phyloP scores from a whole-genome alignment of 2,329 filamentous ascomycete species.

The Apiospora malaysiana region DNA sequence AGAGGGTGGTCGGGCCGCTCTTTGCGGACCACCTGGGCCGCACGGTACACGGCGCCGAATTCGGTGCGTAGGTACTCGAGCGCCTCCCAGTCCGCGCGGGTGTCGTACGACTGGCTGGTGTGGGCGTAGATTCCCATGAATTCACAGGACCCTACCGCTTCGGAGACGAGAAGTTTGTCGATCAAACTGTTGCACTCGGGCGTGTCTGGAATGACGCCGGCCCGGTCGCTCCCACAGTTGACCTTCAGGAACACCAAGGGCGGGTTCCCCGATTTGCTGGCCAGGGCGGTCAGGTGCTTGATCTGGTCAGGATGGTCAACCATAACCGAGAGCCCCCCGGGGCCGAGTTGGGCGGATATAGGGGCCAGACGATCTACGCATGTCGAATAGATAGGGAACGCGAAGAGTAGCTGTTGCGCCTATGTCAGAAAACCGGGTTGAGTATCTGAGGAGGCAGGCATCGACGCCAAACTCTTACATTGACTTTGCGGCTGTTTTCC shows the following conservation, averaged over 20 bases:
- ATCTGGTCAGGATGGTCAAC: constrained; percentile 73
- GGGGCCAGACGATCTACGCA: constrained; percentile 63
- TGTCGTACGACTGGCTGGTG: constrained; percentile 73
- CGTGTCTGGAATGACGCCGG: constrained; percentile 65
- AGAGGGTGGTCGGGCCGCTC: constrained; percentile 41
- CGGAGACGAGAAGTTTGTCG: constrained; percentile 47
- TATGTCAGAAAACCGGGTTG: not conserved
- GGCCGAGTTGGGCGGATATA: constrained; percentile 61
- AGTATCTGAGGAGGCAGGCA: too few relatives aligned
- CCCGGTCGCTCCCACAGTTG: constrained; percentile 74
- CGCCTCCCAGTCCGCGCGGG: constrained; percentile 59
- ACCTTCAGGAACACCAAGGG: constrained; percentile 74
- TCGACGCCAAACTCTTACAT: constrained; percentile 47
- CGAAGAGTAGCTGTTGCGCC: constrained; percentile 66
- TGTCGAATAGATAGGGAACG: constrained; percentile 70
- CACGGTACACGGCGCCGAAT: constrained; percentile 58
- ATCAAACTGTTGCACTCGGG: constrained; percentile 53
- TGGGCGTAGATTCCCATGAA: constrained; percentile 76
- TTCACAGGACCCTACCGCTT: constrained; percentile 43
- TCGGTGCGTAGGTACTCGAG: constrained; percentile 65
- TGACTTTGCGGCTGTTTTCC: constrained; percentile 58
- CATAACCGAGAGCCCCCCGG: constrained; percentile 65
- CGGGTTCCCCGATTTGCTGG: constrained; percentile 48
- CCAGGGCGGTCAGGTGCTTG: constrained; percentile 48
- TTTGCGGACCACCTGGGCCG: constrained; percentile 46